Percentiles rank a stretch among this genome's conserved stretches.
These are phyloP conservation scores for Aspergillus sclerotiicarbonarius DNA, from an alignment of 495 filamentous ascomycete species.

Conservation along the genomic window DNA sequence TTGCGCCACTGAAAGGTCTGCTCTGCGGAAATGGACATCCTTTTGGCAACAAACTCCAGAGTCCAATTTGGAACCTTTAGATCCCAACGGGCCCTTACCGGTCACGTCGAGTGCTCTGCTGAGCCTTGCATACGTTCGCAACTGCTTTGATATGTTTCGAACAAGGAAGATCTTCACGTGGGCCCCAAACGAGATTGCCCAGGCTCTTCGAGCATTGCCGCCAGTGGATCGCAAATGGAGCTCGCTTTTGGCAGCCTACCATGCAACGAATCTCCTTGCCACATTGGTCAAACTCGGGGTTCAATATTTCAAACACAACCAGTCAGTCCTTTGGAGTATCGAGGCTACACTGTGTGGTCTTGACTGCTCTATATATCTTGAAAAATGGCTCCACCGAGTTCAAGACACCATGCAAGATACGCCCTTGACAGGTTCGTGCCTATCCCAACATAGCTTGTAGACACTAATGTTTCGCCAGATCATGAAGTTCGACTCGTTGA, in stretches of 20 bases:
- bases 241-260: conserved; percentile 51
- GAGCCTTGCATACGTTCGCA: conserved; percentile 56
- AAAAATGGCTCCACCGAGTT: conserved; percentile 30
- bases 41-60: conserved; percentile 47
- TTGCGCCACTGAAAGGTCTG: conserved; percentile 25
- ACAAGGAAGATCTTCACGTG: conserved; percentile 40
- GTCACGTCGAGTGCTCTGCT: conserved; percentile 58
- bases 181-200: conserved; percentile 52
- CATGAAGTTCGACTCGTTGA: conserved; percentile 1
- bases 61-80: conserved; percentile 38
- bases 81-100: conserved; percentile 50
- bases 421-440: conserved; percentile 13
- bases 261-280: conserved; percentile 56
- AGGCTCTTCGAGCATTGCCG: conserved; percentile 40
- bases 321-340: conserved; percentile 60
- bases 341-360: conserved; percentile 59
- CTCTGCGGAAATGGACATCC: conserved; percentile 52
- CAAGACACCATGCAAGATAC: background rate
- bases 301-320: conserved; percentile 57
- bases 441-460: too few species aligned
- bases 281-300: conserved; percentile 59
- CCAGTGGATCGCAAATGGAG: conserved; percentile 42
- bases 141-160: conserved; percentile 42
- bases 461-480: too few species aligned
- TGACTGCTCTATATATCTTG: conserved; percentile 59